These are phyloP conservation scores for Colletotrichum sp. DNA, from an alignment of 2,329 filamentous ascomycete species.

Conservation along the genomic window DNA sequence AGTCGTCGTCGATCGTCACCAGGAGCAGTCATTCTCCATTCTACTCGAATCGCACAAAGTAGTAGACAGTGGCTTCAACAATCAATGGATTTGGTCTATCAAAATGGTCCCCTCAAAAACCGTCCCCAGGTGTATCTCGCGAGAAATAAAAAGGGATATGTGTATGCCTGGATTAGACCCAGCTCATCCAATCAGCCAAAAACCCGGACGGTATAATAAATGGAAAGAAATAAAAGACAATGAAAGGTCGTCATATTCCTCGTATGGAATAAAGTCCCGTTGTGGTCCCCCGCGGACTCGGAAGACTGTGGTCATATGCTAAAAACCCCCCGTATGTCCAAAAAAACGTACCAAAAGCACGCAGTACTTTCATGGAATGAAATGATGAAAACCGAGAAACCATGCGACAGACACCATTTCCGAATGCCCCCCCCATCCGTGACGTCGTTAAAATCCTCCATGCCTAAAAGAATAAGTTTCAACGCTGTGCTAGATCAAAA, in stretches of 20 bases:
- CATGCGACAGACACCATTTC: neutral
- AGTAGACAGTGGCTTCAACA: neutral
- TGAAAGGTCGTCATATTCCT: neutral
- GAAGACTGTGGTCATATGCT: neutral
- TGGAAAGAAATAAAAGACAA: neutral
- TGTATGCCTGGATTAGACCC: neutral
- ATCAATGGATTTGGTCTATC: neutral
- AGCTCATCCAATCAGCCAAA: neutral
- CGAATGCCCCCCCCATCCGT: slow-evolving; percentile 1
- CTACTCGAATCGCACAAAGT: neutral
- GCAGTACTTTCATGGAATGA: neutral
- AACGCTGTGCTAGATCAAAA: slow-evolving; percentile 14
- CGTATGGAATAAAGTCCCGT: neutral
- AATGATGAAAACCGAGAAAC: neutral
- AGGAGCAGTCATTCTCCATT: neutral
- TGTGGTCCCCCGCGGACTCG: neutral
- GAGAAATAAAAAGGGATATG: neutral
- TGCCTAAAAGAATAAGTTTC: neutral
- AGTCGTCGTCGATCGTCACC: neutral
- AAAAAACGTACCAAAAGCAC: neutral
- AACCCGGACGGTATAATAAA: neutral
- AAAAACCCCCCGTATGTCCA: neutral
- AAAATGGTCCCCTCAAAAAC: neutral
- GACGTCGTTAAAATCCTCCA: slow-evolving; percentile 9
- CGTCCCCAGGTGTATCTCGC: neutral